These are phyloP conservation scores for Rosa chinensis DNA, from an alignment of 306 rosid species.

Conservation along the genomic window DNA sequence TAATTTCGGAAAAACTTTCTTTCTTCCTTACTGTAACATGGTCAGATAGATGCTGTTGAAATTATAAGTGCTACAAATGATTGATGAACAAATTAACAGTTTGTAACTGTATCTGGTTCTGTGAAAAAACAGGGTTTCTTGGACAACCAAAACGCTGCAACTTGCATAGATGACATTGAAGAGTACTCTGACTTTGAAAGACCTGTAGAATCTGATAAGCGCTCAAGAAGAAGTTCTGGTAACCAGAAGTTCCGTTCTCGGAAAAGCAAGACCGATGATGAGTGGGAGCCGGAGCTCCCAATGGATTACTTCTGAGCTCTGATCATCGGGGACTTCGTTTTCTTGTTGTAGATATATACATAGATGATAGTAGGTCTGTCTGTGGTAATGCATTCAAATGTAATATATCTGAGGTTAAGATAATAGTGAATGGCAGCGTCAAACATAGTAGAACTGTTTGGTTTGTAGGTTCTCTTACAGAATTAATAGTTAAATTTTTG, in stretches of 20 bases:
- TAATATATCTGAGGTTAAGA: background rate
- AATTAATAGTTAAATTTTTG: background rate
- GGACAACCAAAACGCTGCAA: conserved; percentile 63
- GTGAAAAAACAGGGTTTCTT: conserved; percentile 64
- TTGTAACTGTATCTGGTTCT: background rate
- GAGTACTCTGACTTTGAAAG: conserved; percentile 56
- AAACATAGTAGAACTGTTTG: background rate
- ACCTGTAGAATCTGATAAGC: conserved; percentile 33
- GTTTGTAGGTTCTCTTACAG: background rate
- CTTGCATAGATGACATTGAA: conserved; percentile 51
- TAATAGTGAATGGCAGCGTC: background rate
- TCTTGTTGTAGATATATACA: conserved; percentile 13
- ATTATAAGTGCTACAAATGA: too few species aligned
- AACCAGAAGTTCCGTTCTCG: conserved; percentile 43
- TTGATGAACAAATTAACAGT: too few species aligned
- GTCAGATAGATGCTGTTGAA: background rate
- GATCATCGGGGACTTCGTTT: background rate
- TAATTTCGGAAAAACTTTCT: background rate
- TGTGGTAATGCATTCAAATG: background rate
- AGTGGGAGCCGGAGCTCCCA: conserved; percentile 93
- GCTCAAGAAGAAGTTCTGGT: conserved; percentile 39
- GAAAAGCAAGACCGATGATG: conserved; percentile 54
- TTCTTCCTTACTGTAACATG: background rate
- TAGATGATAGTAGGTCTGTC: background rate
- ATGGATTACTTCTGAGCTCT: conserved; percentile 70